Base-by-base conservation (phyloP, 306 rosid genomes). In the Vigna reflexopilosa region DNA sequence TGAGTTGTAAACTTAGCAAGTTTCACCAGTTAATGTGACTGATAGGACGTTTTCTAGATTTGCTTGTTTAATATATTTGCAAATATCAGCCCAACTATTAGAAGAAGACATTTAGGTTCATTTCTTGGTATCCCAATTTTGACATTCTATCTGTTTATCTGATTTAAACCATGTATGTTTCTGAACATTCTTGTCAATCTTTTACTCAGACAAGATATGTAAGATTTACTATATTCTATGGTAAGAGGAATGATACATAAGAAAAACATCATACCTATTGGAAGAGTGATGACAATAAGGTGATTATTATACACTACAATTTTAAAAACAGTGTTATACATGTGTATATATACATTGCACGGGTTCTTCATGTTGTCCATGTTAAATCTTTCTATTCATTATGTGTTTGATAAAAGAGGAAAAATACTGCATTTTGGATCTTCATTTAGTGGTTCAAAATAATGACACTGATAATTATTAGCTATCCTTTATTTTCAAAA, bases 231-330 rank as follows among this genome's bases (percentile, higher is more conserved):
- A n/a, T 62, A 6, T 40, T 30, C 22, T 7, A 11, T 22, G 22
- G 61, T 78, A 14, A 56, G 48, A 71, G 70, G 56, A 78, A 57
- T 8, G 47, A 44, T 44, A 55, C 49, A 56, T 72, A 20, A 38
- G 16, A 57, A 16, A 73, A 6, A 15, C 51, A 49, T 79, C 36
- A 61, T 62, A 56, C 47, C 52, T 59, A 48, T 48, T 49, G 72
- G 65, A 38, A 79, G 16, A 24, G 45, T 59, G 32, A 14, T 74
- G 36, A n/a, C 30, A 19, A 12, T 58, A 38, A 15, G 61, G 48
- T 24, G 28, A 2, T 20, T 20, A 12, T 32, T 6, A 34, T 20
- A 48, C 36, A 32, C 36, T 32, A 32, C 6, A 32, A 32, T 32
- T 32, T 32, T 20, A 7, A 51, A 32, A 32, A 1, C 44, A 24